These are phyloP conservation scores for Thermomucor indicae-seudaticae DNA, from an alignment of 371 early-diverging fungal species.

Conservation along the genomic window DNA sequence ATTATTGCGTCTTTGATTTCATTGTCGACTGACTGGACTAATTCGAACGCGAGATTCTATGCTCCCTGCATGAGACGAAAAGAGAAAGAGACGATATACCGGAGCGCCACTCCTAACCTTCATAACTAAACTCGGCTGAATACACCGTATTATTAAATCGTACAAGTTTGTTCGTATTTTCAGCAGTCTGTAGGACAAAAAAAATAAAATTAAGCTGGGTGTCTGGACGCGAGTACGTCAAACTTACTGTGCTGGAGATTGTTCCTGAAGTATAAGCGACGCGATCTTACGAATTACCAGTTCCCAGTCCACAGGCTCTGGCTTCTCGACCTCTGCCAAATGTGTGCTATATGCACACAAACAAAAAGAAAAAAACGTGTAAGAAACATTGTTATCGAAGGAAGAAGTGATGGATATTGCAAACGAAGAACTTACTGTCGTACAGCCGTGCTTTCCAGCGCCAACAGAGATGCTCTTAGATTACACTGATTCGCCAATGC, in stretches of 20 bases:
- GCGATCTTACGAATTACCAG: conserved; percentile 68
- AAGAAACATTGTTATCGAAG: too few relatives aligned
- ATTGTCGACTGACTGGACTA: conserved; percentile 61
- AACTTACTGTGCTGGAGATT: conserved; percentile 62
- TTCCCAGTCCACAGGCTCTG: conserved; percentile 91
- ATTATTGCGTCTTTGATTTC: conserved; percentile 64
- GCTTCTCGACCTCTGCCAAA: conserved; percentile 45
- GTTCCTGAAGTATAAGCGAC: conserved; percentile 64
- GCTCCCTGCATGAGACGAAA: not conserved
- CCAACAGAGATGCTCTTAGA: conserved; percentile 83
- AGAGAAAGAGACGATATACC: not conserved
- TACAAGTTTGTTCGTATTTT: conserved; percentile 79
- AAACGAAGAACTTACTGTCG: conserved; percentile 63
- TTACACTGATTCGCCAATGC: conserved; percentile 79
- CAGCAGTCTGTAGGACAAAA: conserved; percentile 52
- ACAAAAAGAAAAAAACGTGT: too few relatives aligned
- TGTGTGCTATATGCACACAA: conserved; percentile 23
- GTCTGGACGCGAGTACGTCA: not conserved
- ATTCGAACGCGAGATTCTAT: conserved; percentile 66
- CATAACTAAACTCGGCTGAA: conserved; percentile 80
- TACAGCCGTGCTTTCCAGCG: conserved; percentile 86
- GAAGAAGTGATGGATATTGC: too few relatives aligned
- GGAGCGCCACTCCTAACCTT: conserved; percentile 46
- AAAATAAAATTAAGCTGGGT: not conserved
- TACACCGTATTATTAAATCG: conserved; percentile 85